Evolutionary conservation across 495 filamentous ascomycete species (phyloP).

Genomic region (Penicillium soppii): DNA sequence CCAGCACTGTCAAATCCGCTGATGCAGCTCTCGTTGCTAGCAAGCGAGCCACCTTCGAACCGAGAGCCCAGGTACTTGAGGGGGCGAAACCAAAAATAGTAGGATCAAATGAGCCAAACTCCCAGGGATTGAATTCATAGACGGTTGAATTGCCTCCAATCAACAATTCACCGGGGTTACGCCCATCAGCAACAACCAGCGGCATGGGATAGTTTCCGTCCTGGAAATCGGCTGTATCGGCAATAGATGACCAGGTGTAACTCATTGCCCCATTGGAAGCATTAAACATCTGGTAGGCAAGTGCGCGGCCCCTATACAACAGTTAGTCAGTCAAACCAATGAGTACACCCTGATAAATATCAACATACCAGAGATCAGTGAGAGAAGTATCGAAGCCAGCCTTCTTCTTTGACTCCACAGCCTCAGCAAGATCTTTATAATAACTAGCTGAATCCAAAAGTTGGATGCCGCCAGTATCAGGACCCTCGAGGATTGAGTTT

Average conservation of each 20-base stretch:
- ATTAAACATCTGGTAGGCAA: constrained; percentile 84
- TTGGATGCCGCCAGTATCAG: constrained; percentile 51
- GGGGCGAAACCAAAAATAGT: constrained; percentile 74
- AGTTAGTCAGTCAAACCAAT: constrained; percentile 12
- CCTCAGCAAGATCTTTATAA: constrained; percentile 60
- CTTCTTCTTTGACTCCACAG: constrained; percentile 63
- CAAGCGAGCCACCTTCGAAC: constrained; percentile 65
- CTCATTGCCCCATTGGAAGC: constrained; percentile 70
- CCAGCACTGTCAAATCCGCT: constrained; percentile 82
- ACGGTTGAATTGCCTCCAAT: constrained; percentile 77
- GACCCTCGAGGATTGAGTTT: constrained; percentile 73
- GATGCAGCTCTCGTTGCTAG: constrained; percentile 62
- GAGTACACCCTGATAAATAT: constrained; percentile 10
- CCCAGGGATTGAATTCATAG: constrained; percentile 84
- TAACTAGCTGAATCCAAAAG: constrained; percentile 58
- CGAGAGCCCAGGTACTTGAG: constrained; percentile 75
- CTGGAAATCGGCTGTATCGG: constrained; percentile 61
- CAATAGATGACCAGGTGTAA: constrained; percentile 89
- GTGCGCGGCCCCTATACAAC: constrained; percentile 55
- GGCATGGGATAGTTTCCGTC: constrained; percentile 79
- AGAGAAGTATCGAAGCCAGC: constrained; percentile 75
- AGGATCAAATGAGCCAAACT: constrained; percentile 83
- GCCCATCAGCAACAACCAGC: constrained; percentile 73
- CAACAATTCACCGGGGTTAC: constrained; percentile 62
- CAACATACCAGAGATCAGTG: constrained; percentile 78